Evolutionary conservation across 495 filamentous ascomycete genomes (phyloP).

Genomic region (Cercophora scortea): DNA sequence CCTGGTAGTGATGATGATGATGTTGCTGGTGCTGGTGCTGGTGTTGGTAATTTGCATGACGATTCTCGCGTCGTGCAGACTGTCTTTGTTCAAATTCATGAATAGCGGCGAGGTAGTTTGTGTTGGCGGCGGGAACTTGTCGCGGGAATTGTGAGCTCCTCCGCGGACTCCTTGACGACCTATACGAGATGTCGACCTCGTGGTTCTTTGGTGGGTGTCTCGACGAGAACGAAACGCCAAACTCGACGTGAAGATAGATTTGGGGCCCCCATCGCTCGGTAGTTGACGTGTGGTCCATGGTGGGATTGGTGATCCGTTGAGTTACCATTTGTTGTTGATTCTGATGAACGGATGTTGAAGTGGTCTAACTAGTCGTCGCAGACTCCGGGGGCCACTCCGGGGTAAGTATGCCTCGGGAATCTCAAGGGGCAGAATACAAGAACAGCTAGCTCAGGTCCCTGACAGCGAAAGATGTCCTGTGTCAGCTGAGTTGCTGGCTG

Average conservation of each 20-base stretch:
- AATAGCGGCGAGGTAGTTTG: slow-evolving; percentile 32
- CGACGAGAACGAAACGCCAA: slow-evolving; percentile 35
- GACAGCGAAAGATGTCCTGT: too few species aligned
- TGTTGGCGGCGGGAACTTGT: slow-evolving; percentile 32
- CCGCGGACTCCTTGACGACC: slow-evolving; percentile 28
- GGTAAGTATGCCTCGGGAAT: too few species aligned
- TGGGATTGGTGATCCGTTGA: slow-evolving; percentile 14
- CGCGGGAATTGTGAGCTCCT: slow-evolving; percentile 31
- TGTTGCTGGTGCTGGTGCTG: slow-evolving; percentile 11
- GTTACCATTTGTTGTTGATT: not conserved
- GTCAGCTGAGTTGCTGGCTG: too few species aligned
- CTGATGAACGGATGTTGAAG: not conserved
- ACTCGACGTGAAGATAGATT: slow-evolving; percentile 38
- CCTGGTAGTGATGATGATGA: not conserved
- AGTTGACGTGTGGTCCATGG: slow-evolving; percentile 19
- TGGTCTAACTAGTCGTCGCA: not conserved
- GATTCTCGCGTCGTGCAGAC: not conserved
- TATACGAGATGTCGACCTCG: slow-evolving; percentile 34
- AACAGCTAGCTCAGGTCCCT: too few species aligned
- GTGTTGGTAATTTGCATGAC: slow-evolving; percentile 6
- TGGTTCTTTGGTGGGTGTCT: slow-evolving; percentile 31
- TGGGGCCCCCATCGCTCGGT: slow-evolving; percentile 27
- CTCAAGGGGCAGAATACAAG: too few species aligned
- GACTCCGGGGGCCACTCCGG: not conserved
- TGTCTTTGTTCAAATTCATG: slow-evolving; percentile 23